These are phyloP conservation scores for Lichtheimia ramosa DNA, from an alignment of 371 early-diverging fungal genomes.

Conservation along the genomic window DNA sequence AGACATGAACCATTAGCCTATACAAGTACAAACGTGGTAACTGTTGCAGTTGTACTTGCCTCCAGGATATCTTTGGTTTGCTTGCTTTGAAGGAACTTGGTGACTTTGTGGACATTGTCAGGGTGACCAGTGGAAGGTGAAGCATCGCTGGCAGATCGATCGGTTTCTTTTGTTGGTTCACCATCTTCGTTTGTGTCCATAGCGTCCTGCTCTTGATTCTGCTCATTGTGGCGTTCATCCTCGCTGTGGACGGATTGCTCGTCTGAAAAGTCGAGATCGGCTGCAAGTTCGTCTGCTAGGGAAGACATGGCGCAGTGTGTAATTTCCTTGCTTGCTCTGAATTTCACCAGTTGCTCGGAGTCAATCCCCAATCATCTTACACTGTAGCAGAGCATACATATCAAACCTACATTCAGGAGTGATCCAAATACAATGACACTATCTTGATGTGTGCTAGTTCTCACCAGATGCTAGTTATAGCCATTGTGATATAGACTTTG, in stretches of 20 bases:
- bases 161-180: conserved; percentile 28
- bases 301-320: conserved; percentile 35
- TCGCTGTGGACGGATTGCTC: conserved; percentile 16
- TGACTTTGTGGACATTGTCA: conserved; percentile 38
- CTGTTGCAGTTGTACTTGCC: conserved; percentile 19
- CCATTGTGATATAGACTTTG: too few relatives aligned
- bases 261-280: conserved; percentile 65
- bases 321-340: too few relatives aligned
- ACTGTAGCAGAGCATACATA: too few relatives aligned
- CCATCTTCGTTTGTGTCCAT: conserved; percentile 37
- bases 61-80: conserved; percentile 44
- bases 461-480: too few relatives aligned
- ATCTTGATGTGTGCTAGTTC: too few relatives aligned
- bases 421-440: too few relatives aligned
- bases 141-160: conserved; percentile 17
- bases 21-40: background rate
- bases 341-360: too few relatives aligned
- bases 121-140: conserved; percentile 14
- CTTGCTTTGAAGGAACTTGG: conserved; percentile 43
- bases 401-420: too few relatives aligned
- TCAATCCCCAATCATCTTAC: background rate
- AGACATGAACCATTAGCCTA: background rate
- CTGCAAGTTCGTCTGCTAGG: conserved; percentile 76
- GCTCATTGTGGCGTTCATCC: conserved; percentile 7
- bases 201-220: conserved; percentile 30